A percentile compares a stretch with the other conserved stretches of the same genome.
Conservation (phyloP, 202 grass and related monocot species). For the Eragrostis tef region DNA sequence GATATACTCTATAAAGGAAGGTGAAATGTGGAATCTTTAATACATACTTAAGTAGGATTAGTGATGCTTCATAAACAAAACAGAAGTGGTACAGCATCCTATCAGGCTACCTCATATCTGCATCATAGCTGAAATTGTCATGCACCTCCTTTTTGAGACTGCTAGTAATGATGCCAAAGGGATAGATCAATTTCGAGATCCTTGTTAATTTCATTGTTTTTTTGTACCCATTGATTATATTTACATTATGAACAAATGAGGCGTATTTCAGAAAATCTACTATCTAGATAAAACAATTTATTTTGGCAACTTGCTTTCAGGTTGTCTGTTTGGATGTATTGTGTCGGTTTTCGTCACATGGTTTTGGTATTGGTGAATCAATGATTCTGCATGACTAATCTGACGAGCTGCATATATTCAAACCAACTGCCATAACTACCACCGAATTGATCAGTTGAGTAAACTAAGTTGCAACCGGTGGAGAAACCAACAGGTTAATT, state of each 20-base stretch:
- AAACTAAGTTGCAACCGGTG: constrained; percentile 29
- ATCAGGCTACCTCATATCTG: constrained; percentile 44
- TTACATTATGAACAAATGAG: constrained; percentile 1
- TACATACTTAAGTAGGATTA: constrained; percentile 31
- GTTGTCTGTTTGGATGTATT: constrained; percentile 50
- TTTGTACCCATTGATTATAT: constrained; percentile 11
- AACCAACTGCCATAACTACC: constrained; percentile 51
- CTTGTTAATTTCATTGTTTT: constrained; percentile 35
- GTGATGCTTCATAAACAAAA: constrained; percentile 38
- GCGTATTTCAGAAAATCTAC: constrained; percentile 40
- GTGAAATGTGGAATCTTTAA: constrained; percentile 41
- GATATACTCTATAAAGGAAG: constrained; percentile 38
- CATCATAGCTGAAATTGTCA: constrained; percentile 42
- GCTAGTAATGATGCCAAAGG: not conserved
- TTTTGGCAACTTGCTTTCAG: constrained; percentile 38
- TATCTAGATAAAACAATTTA: constrained; percentile 21
- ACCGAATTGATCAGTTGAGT: constrained; percentile 31
- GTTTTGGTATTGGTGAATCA: constrained; percentile 40
- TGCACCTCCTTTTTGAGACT: constrained; percentile 38
- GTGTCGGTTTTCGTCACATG: constrained; percentile 51
- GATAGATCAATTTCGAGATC: constrained; percentile 3
- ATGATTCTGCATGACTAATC: constrained; percentile 52
- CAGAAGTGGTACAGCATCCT: constrained; percentile 40
- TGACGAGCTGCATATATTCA: constrained; percentile 45
- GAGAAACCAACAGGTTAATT: constrained; percentile 50